A percentile compares a stretch with the other conserved stretches of the same genome.
phyloP scores from a whole-genome alignment of 805 yeast genomes.

The Hanseniaspora valbyensis region DNA sequence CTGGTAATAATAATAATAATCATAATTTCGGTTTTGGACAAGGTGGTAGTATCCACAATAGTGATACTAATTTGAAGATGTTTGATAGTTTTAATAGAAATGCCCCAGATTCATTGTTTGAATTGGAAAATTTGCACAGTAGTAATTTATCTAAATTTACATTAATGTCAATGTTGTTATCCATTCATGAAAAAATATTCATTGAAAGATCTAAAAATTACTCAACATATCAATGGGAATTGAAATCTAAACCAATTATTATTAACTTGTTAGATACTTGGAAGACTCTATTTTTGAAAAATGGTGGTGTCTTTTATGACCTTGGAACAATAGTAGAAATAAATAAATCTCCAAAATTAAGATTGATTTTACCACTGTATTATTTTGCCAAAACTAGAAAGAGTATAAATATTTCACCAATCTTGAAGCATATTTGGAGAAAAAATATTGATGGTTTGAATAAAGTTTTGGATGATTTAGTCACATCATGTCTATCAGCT shows the following conservation, averaged over 20 bases:
- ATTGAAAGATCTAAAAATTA: slow-evolving; percentile 33
- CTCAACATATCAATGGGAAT: slow-evolving; percentile 53
- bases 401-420: slow-evolving; percentile 50
- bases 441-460: slow-evolving; percentile 66
- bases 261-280: slow-evolving; percentile 50
- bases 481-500: slow-evolving; percentile 11
- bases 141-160: slow-evolving; percentile 39
- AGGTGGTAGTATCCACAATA: no score
- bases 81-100: neutral
- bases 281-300: slow-evolving; percentile 52
- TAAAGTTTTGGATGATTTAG: slow-evolving; percentile 35
- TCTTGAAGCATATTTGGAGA: slow-evolving; percentile 48
- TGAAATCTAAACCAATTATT: slow-evolving; percentile 48
- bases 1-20: neutral
- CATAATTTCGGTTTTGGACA: neutral
- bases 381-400: slow-evolving; percentile 58
- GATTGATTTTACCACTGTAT: slow-evolving; percentile 55
- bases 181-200: slow-evolving; percentile 57
- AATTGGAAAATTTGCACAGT: slow-evolving; percentile 15
- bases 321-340: slow-evolving; percentile 29
- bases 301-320: slow-evolving; percentile 45
- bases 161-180: slow-evolving; percentile 45
- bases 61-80: neutral
- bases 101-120: slow-evolving; percentile 9
- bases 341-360: slow-evolving; percentile 45